Conservation (phyloP, 169 alveolate genomes). For the Eimeria acervulina region DNA sequence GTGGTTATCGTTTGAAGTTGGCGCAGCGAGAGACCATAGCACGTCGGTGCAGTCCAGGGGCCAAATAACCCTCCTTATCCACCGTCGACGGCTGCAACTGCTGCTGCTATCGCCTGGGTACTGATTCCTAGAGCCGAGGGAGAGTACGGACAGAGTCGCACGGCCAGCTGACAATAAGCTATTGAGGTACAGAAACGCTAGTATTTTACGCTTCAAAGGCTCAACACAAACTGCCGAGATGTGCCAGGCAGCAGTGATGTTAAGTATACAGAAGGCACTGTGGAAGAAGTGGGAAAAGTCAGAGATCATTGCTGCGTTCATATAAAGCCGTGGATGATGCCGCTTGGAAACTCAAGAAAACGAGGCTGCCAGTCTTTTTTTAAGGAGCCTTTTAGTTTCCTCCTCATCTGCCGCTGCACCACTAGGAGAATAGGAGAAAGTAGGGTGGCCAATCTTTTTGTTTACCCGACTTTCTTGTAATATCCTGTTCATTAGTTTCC, state of each 20-base stretch:
- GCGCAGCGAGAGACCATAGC: background rate
- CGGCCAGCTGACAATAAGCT: background rate
- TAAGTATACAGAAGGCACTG: too few species aligned
- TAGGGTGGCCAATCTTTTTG: too few species aligned
- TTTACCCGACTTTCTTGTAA: too few species aligned
- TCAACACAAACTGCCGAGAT: background rate
- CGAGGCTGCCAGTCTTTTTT: background rate
- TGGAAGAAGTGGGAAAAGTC: too few species aligned
- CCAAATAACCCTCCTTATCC: background rate
- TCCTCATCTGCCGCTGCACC: background rate
- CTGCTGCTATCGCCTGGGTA: background rate
- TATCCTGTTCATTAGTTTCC: too few species aligned
- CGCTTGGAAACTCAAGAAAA: background rate
- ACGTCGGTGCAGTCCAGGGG: background rate
- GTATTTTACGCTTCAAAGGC: background rate
- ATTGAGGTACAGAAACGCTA: background rate
- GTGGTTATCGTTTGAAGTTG: background rate
- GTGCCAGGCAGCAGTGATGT: background rate
- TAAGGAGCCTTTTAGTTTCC: background rate
- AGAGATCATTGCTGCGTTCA: too few species aligned
- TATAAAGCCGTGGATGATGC: too few species aligned
- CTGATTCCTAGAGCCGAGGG: background rate
- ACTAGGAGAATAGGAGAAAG: background rate
- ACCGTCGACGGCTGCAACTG: background rate
- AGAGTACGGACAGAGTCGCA: background rate